These are phyloP conservation scores for Mycena maculata DNA, from an alignment of 768 basidiomycete species.

Conservation along the genomic window DNA sequence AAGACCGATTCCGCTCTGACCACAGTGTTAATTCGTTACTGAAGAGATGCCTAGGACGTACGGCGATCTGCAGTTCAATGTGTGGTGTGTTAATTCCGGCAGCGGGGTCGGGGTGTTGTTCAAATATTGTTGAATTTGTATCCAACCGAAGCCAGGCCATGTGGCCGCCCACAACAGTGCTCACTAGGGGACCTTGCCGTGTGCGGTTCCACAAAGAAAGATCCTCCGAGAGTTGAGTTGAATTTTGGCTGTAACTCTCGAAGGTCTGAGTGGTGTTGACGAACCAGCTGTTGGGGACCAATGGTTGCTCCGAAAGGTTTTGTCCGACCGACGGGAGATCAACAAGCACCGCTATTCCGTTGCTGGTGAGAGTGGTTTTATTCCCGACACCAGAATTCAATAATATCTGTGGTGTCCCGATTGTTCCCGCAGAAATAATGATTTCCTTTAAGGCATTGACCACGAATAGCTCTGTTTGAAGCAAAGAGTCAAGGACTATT, in stretches of 20 bases:
- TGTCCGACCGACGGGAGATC: slow-evolving; percentile 43
- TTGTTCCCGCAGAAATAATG: slow-evolving; percentile 47
- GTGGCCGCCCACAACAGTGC: slow-evolving; percentile 33
- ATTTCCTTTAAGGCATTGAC: slow-evolving; percentile 45
- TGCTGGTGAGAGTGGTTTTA: slow-evolving; percentile 21
- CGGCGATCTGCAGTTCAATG: slow-evolving; percentile 37
- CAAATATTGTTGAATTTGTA: slow-evolving; percentile 24
- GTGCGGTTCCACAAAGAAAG: slow-evolving; percentile 38
- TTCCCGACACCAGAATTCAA: slow-evolving; percentile 47
- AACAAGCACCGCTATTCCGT: slow-evolving; percentile 33
- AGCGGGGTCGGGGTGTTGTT: slow-evolving; percentile 36
- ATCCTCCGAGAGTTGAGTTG: slow-evolving; percentile 26
- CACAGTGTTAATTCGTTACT: not conserved
- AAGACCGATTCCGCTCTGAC: slow-evolving; percentile 21
- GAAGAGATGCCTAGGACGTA: not conserved
- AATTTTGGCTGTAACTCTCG: slow-evolving; percentile 33
- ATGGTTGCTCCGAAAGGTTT: slow-evolving; percentile 43
- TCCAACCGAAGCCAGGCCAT: slow-evolving; percentile 37
- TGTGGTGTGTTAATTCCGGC: slow-evolving; percentile 41
- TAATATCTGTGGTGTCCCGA: slow-evolving; percentile 45
- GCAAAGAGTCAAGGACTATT: not conserved
- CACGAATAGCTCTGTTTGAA: slow-evolving; percentile 21
- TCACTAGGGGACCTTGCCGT: slow-evolving; percentile 40
- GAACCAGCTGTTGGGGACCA: slow-evolving; percentile 36
- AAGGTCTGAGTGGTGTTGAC: slow-evolving; percentile 34